Conservation (phyloP, 495 filamentous ascomycete species). For the Rhypophila decipiens region DNA sequence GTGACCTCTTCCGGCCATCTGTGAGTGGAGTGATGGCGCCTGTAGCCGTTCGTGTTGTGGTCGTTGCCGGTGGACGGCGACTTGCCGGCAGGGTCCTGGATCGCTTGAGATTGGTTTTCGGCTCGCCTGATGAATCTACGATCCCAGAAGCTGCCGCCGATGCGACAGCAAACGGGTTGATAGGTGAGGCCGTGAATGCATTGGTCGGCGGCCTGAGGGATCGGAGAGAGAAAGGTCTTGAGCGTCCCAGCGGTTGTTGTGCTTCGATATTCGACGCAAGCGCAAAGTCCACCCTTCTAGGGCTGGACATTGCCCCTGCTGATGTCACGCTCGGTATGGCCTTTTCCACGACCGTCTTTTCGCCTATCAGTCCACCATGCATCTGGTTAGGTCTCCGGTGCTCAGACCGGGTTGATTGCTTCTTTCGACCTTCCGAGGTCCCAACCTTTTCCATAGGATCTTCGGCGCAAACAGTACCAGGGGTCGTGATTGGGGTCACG, state of each 20-base stretch:
- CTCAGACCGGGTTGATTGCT: neutral
- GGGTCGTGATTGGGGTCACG: neutral
- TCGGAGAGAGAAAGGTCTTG: constrained; percentile 39
- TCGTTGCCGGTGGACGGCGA: constrained; percentile 23
- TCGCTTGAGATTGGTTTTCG: neutral
- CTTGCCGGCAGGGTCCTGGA: constrained; percentile 27
- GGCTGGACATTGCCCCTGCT: too few species aligned
- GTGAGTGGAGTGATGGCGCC: neutral
- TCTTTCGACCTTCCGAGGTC: neutral
- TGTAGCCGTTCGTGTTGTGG: constrained; percentile 27
- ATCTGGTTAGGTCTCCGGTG: constrained; percentile 1
- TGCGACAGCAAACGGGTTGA: neutral
- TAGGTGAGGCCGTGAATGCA: constrained; percentile 42
- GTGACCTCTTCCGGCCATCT: constrained; percentile 18
- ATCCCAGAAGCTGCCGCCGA: too few species aligned
- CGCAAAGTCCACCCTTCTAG: constrained; percentile 27
- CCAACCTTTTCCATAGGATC: too few species aligned
- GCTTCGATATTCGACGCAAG: constrained; percentile 16
- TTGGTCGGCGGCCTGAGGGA: constrained; percentile 51
- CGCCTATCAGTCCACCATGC: neutral
- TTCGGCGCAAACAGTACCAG: too few species aligned
- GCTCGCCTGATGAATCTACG: too few species aligned
- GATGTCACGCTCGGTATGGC: neutral
- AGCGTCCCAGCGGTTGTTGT: constrained; percentile 3
- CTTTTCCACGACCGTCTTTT: neutral